A percentile compares a stretch with the other conserved stretches of the same genome.
These are phyloP conservation scores for Ascochyta koolunga DNA, from an alignment of 2,329 filamentous ascomycete species.

Conservation along the genomic window DNA sequence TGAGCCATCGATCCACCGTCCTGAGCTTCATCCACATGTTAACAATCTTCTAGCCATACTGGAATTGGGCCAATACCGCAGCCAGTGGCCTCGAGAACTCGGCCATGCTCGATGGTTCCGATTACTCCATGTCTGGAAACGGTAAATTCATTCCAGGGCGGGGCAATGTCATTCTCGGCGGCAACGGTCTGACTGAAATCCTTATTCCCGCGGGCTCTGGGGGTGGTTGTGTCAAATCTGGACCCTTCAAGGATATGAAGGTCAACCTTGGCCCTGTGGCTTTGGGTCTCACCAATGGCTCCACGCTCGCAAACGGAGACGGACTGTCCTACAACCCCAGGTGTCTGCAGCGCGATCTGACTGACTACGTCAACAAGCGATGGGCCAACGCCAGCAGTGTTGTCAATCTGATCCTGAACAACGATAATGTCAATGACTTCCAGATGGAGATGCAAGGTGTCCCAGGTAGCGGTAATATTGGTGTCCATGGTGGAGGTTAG, in stretches of 20 bases:
- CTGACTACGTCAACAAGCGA: constrained; percentile 28
- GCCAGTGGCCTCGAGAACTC: constrained; percentile 51
- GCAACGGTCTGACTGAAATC: constrained; percentile 30
- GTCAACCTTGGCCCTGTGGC: constrained; percentile 27
- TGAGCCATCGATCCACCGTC: too few species aligned
- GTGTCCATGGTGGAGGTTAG: constrained; percentile 37
- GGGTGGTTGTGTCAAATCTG: constrained; percentile 60
- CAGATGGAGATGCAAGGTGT: constrained; percentile 41
- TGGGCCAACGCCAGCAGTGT: constrained; percentile 32
- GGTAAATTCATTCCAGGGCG: constrained; percentile 45
- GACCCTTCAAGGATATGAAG: constrained; percentile 56
- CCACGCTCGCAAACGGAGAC: constrained; percentile 35
- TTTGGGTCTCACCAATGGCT: constrained; percentile 20
- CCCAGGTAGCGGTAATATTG: constrained; percentile 32
- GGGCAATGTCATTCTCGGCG: constrained; percentile 34
- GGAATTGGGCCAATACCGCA: constrained; percentile 60
- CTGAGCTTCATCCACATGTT: too few species aligned
- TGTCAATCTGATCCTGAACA: constrained; percentile 30
- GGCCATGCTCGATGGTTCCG: constrained; percentile 62
- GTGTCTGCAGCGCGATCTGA: constrained; percentile 38
- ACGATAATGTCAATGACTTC: constrained; percentile 34
- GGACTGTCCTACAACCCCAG: constrained; percentile 26
- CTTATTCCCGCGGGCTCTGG: constrained; percentile 57
- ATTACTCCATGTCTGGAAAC: constrained; percentile 54
- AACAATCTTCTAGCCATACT: constrained; percentile 48